A percentile compares a stretch with the other conserved stretches of the same genome.
These are phyloP conservation scores for Microstegium vimineum DNA, from an alignment of 176 grass and related monocot genomes.

Conservation along the genomic window DNA sequence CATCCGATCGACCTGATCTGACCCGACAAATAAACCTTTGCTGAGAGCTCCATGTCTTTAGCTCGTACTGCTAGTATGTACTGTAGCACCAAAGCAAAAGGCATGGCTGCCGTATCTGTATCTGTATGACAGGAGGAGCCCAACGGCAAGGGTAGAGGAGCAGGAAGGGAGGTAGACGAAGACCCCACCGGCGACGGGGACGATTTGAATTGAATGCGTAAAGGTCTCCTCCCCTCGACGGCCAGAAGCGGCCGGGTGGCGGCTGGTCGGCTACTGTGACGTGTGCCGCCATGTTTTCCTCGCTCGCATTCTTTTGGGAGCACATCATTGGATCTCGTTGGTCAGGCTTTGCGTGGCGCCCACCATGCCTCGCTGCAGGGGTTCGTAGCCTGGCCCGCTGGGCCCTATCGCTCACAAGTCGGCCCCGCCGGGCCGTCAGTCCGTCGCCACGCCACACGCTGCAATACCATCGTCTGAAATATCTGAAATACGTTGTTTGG, in stretches of 20 bases:
- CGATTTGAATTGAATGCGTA: not conserved
- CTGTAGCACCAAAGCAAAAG: not conserved
- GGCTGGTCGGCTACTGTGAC: not conserved
- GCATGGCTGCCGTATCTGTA: not conserved
- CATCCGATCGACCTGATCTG: not conserved
- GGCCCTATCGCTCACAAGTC: too few species aligned
- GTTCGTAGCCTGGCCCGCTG: conserved; percentile 1
- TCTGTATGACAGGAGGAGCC: not conserved
- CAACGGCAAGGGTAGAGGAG: not conserved
- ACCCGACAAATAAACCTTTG: not conserved
- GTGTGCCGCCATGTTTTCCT: conserved; percentile 18
- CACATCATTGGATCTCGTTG: conserved; percentile 25
- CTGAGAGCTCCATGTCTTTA: not conserved
- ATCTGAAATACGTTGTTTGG: too few species aligned
- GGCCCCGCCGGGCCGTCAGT: not conserved
- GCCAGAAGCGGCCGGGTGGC: not conserved
- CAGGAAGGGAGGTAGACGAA: not conserved
- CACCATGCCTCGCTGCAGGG: conserved; percentile 1
- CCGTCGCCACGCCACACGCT: not conserved
- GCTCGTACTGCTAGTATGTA: not conserved
- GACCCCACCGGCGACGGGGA: not conserved
- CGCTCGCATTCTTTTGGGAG: not conserved
- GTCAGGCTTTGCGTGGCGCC: not conserved
- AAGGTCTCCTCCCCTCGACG: too few species aligned
- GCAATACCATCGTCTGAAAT: not conserved